These are phyloP conservation scores for Trebouxia gelatinosa DNA, from an alignment of 163 green algal species.

Conservation along the genomic window DNA sequence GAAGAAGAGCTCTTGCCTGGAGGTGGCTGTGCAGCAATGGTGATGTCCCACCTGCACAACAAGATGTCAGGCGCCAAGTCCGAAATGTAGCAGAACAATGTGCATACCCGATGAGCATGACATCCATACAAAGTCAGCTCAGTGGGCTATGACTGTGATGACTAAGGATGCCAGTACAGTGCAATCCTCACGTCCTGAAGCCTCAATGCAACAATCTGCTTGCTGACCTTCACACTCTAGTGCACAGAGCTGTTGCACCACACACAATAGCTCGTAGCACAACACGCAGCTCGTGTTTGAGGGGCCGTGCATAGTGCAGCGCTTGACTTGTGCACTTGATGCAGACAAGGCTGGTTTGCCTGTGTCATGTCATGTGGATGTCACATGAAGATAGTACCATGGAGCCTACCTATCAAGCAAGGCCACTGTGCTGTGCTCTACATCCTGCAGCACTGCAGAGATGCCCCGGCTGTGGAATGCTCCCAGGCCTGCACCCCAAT, in stretches of 20 bases:
- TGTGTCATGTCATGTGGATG: neutral
- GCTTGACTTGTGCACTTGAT: neutral
- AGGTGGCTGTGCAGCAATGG: neutral
- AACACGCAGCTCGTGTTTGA: neutral
- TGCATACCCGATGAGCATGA: too few species aligned
- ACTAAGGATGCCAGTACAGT: too few species aligned
- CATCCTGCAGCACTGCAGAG: constrained; percentile 49
- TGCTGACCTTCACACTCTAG: too few species aligned
- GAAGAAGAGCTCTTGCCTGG: constrained; percentile 8
- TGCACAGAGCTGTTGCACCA: neutral
- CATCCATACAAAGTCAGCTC: too few species aligned
- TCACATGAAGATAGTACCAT: neutral
- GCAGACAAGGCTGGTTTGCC: neutral
- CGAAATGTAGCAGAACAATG: too few species aligned
- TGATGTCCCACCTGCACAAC: constrained; percentile 24
- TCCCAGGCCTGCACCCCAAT: constrained; percentile 61
- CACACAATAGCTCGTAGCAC: neutral
- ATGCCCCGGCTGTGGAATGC: constrained; percentile 37
- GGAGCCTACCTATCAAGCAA: constrained; percentile 59
- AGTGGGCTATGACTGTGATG: too few species aligned
- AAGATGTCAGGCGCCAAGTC: neutral
- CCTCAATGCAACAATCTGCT: too few species aligned
- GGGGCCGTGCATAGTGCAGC: neutral
- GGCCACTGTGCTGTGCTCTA: constrained; percentile 49
- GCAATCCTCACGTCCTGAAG: too few species aligned